Percentiles rank a stretch among this genome's conserved stretches.
phyloP scores from a whole-genome alignment of 495 filamentous ascomycete species.

The Neurospora sp. region DNA sequence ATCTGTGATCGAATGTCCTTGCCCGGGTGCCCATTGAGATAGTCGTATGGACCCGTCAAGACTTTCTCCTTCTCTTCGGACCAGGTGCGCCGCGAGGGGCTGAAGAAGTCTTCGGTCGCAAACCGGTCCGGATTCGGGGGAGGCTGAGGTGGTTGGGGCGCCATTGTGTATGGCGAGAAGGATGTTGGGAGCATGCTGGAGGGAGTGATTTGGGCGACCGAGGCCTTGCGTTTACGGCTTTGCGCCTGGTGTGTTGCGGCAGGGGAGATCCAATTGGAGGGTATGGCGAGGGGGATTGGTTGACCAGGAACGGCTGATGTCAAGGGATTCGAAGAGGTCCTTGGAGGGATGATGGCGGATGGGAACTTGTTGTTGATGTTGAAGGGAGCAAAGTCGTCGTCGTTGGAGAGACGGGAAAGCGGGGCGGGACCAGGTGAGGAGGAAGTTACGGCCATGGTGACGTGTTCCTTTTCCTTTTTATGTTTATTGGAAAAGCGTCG shows the following conservation, averaged over 20 bases:
- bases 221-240: constrained; percentile 26
- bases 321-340: constrained; percentile 52
- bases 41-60: constrained; percentile 77
- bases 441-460: constrained; percentile 18
- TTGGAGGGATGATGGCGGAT: constrained; percentile 63
- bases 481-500: constrained; percentile 5
- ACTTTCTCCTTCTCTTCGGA: constrained; percentile 65
- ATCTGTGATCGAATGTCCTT: constrained; percentile 84
- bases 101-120: constrained; percentile 37
- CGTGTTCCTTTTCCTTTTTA: constrained; percentile 12
- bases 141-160: constrained; percentile 18
- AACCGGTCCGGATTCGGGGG: constrained; percentile 36
- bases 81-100: constrained; percentile 42
- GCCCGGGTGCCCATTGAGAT: constrained; percentile 74
- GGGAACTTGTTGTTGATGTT: constrained; percentile 37
- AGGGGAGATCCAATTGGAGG: constrained; percentile 3
- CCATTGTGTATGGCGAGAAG: constrained; percentile 21
- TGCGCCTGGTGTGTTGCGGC: constrained; percentile 11
- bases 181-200: constrained; percentile 12
- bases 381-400: neutral
- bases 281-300: constrained; percentile 14
- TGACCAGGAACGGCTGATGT: constrained; percentile 6
- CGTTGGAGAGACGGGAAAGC: neutral
- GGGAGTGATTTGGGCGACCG: constrained; percentile 11
- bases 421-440: constrained; percentile 1